Evolutionary conservation across 306 rosid species (phyloP), one percentile per base, ranked within the genome.

Genomic region (Casuarina cunninghamiana): DNA sequence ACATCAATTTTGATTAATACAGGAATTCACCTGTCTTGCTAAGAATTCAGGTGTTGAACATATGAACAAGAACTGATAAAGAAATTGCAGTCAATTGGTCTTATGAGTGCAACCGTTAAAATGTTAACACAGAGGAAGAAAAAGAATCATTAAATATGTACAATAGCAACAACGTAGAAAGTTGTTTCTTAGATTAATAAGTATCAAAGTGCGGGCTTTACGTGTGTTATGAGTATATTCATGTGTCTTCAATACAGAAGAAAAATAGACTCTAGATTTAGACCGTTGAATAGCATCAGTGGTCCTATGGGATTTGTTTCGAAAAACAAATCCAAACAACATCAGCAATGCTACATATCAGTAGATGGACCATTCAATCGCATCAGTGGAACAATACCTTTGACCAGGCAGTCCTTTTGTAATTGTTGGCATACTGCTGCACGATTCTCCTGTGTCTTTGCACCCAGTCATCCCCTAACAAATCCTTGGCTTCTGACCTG

Each of bases 381-480:
- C 55, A 51, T 80, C 54, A 43, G 37, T 35, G 77, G 80, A 79
- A 66, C 39, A 73, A 50, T 45, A 95, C 99, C 99, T 95, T 95
- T 71, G 91, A 89, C 99, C 99, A 95, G 69, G 87, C 96, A 84
- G 77, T 91, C 82, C 99, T 93, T 83, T 91, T 95, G 88, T 93
- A 95, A 74, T 89, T 97, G 85, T 95, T 95, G 77, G 99, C 99
- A 84, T 95, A 92, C 83, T 95, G 97, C 84, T 93, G 99, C 82
- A 95, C 99, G 75, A 88, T 86, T 74, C 97, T 88, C 72, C 99
- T 86, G 80, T 95, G 97, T 55, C 92, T 84, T 77, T 91, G 97
- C 80, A 95, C 99, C 99, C 99, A 95, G 76, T 95, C 99, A 82
- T 95, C 99, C 51, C 99, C 99, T 41, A 95, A 90, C 83, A 93